Conservation (phyloP, 495 filamentous ascomycete genomes). For the Xylaria intraflava region DNA sequence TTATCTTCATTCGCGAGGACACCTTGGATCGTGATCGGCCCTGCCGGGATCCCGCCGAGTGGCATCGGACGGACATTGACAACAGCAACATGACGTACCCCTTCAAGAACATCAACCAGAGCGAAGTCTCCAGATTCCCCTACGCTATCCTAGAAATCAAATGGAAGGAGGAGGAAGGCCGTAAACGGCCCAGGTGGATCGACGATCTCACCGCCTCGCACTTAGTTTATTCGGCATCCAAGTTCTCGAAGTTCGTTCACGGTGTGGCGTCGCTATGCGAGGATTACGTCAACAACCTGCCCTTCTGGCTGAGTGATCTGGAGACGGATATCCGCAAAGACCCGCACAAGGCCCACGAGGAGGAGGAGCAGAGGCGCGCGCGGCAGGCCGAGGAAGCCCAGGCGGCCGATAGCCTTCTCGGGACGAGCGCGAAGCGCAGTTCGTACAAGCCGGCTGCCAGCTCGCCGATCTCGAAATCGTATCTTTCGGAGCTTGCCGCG, state of each 20-base stretch:
- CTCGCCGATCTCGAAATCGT: conserved; percentile 54
- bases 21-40: conserved; percentile 73
- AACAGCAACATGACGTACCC: conserved; percentile 75
- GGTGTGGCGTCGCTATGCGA: conserved; percentile 88
- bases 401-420: conserved; percentile 79
- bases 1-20: conserved; percentile 91
- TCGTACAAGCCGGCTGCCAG: conserved; percentile 52
- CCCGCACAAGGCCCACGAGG: conserved; percentile 82
- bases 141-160: conserved; percentile 92
- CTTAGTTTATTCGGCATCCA: conserved; percentile 77
- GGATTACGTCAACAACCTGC: conserved; percentile 90
- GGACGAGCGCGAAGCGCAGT: conserved; percentile 31
- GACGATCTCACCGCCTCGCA: conserved; percentile 86
- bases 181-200: conserved; percentile 76
- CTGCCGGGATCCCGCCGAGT: conserved; percentile 77
- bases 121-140: conserved; percentile 88
- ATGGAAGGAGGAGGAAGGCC: conserved; percentile 58
- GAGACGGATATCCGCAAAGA: conserved; percentile 91
- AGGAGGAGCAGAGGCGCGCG: conserved; percentile 75
- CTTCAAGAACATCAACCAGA: conserved; percentile 75
- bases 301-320: conserved; percentile 88
- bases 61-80: conserved; percentile 91
- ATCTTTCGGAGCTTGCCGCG: conserved; percentile 42
- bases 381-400: conserved; percentile 78
- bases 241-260: conserved; percentile 96